Conservation (phyloP, 2,329 filamentous ascomycete genomes). For the Xylaria sp. region DNA sequence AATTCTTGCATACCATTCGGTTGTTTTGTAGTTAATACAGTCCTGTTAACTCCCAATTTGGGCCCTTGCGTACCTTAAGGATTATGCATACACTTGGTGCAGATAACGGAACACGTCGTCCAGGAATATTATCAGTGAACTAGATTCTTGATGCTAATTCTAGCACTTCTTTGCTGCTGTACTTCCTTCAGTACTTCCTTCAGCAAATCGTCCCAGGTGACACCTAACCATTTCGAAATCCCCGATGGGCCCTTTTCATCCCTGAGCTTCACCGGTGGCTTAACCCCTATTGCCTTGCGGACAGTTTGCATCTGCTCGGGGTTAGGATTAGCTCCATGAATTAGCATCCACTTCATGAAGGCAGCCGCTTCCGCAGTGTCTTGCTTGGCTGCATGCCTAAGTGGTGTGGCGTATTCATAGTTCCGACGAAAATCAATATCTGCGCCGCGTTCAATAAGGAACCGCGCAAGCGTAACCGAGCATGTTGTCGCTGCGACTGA, state of each 20-base stretch:
- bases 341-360: neutral
- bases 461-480: neutral
- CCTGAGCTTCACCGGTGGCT: neutral
- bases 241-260: constrained; percentile 14
- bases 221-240: constrained; percentile 22
- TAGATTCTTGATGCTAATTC: neutral
- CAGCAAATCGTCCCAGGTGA: constrained; percentile 26
- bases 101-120: neutral
- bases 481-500: neutral
- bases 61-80: too few relatives aligned
- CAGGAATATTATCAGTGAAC: neutral
- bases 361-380: neutral
- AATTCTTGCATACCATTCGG: too few relatives aligned
- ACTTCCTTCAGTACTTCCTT: constrained; percentile 10
- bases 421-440: neutral
- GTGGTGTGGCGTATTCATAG: neutral
- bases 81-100: too few relatives aligned
- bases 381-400: neutral
- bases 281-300: too few relatives aligned
- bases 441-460: neutral
- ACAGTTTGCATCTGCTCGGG: neutral
- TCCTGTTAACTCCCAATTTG: too few relatives aligned
- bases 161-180: constrained; percentile 27
- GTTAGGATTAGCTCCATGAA: neutral
- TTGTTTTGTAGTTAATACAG: too few relatives aligned